Conservation (phyloP, 352 stramenopile species). For the Saprolegnia diclina region DNA sequence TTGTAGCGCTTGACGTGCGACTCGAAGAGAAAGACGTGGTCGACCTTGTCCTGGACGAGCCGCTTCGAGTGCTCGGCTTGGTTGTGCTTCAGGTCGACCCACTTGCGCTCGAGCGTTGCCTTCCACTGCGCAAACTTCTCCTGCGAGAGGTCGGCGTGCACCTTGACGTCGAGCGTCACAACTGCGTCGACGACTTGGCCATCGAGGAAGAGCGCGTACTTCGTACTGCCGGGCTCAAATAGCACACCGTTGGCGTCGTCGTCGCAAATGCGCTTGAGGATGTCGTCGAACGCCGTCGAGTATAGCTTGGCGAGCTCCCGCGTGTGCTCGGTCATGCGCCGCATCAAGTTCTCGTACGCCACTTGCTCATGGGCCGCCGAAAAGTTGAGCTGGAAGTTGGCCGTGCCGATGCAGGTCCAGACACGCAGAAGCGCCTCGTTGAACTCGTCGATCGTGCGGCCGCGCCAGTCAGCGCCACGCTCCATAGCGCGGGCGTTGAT, state of each 20-base stretch:
- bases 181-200: neutral
- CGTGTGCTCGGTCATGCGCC: neutral
- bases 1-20: neutral
- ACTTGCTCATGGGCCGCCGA: neutral
- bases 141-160: neutral
- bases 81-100: neutral
- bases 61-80: neutral
- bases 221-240: neutral
- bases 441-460: neutral
- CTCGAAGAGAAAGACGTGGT: neutral
- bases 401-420: neutral
- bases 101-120: neutral
- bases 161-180: neutral
- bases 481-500: neutral
- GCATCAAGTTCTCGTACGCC: neutral
- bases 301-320: constrained; percentile 1
- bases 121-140: neutral
- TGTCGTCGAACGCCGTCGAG: neutral
- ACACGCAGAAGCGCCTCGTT: neutral
- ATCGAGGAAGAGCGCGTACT: neutral
- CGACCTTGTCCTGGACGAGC: constrained; percentile 5
- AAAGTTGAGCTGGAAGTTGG: constrained; percentile 18
- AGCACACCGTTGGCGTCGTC: neutral
- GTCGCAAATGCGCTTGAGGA: neutral
- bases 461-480: neutral